These are phyloP conservation scores for Diaporthe batatas DNA, from an alignment of 2,329 filamentous ascomycete species.

Conservation along the genomic window DNA sequence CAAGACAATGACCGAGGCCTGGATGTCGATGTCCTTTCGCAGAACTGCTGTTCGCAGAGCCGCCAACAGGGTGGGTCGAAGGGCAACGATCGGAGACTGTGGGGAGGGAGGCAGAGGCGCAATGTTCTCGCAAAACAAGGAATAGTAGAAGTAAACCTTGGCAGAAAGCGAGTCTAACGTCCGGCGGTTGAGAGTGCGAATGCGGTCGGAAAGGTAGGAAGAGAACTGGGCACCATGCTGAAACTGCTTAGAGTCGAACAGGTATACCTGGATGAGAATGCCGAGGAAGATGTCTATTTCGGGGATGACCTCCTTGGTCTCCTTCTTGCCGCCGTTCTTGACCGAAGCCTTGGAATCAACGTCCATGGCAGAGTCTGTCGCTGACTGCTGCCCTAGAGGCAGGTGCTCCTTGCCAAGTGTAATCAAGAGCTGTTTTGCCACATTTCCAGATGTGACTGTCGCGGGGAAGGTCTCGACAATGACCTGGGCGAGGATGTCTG, in stretches of 20 bases:
- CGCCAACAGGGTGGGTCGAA: constrained; percentile 87
- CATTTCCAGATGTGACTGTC: constrained; percentile 70
- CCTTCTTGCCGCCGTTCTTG: constrained; percentile 71
- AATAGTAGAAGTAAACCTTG: constrained; percentile 98
- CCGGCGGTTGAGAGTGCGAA: constrained; percentile 90
- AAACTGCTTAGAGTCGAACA: constrained; percentile 87
- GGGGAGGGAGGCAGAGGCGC: constrained; percentile 89
- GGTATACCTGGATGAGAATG: constrained; percentile 87
- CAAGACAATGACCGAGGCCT: constrained; percentile 94
- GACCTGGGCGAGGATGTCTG: constrained; percentile 83
- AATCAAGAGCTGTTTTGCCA: constrained; percentile 77
- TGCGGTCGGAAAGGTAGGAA: constrained; percentile 82
- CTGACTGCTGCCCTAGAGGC: constrained; percentile 69
- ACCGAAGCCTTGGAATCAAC: constrained; percentile 65
- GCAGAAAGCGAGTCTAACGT: constrained; percentile 94
- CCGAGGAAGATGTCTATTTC: constrained; percentile 92
- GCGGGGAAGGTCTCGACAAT: constrained; percentile 84
- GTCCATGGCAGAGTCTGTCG: constrained; percentile 81
- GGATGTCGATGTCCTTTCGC: constrained; percentile 96
- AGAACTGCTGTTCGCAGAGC: constrained; percentile 95
- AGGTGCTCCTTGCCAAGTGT: constrained; percentile 77
- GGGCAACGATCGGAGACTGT: constrained; percentile 86
- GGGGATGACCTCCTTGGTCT: constrained; percentile 80
- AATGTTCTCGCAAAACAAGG: constrained; percentile 93
- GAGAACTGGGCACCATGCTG: constrained; percentile 89